Base-by-base conservation (phyloP, 23 red algal genomes). In the Chondrus crispus region DNA sequence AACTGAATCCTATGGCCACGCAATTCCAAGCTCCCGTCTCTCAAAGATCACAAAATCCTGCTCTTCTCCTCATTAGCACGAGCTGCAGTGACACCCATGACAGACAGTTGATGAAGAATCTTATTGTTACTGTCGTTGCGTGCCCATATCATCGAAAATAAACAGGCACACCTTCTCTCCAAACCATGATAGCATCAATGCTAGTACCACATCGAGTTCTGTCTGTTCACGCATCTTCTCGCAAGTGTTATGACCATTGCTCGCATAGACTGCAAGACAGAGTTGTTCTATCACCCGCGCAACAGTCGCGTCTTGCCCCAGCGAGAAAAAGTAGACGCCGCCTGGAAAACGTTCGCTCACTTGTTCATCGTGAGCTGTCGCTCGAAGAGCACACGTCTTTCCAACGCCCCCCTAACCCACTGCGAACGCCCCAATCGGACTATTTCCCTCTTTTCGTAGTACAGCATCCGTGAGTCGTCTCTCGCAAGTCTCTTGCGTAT, bases 401-500 rank as follows among this genome's bases (percentile, higher is more conserved):
- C 55, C 80, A 39, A 85, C 80, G 10, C 80, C 80, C 29, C 80
- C 80, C 80, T 85, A 48, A n/a, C 80, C 80, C 5, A 3, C 46
- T 51, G 60, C 80, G 20, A 85, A 44, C 6, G 66, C 80, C 5
- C 42, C 80, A 36, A 85, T 46, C 14, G 55, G 24, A 16, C 53
- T 14, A 4, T 30, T 22, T 20, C 60, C 40, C 5, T 38, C 16
- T n/a, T 8, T 44, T 42, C 55, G 42, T 35, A 85, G 29, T 24
- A 85, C 33, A 33, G 80, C 49, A 54, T 2, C 74, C 22, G 32
- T 62, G 38, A 85, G 80, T 30, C 46, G 46, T 46, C 53, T 57
- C 66, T 85, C 80, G 80, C 80, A 41, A 48, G 80, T 85, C 36
- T 69, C 63, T n/a, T n/a, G n/a, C n/a, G n/a, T n/a, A n/a, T n/a